Evolutionary conservation across 1,139 yeast genomes (phyloP), one percentile per base, ranked within the genome.

Genomic region (Nadsonia starkeyi-henricii): DNA sequence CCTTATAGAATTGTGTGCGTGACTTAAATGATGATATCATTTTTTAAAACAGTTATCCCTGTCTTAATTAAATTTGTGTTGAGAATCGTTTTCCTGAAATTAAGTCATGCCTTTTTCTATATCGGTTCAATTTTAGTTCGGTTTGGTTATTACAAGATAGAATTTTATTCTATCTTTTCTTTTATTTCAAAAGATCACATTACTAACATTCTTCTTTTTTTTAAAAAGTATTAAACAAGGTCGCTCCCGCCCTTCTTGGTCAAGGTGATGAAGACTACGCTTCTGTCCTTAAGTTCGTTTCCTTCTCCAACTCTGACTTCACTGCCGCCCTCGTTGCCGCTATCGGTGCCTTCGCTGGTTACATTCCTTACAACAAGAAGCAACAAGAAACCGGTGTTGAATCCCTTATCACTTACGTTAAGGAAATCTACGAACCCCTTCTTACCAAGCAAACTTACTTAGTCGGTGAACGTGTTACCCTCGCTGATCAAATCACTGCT

Each of bases 391-490:
- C 76, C 46, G 73, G 74, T 52, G 55, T 57, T 45, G 74, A 58
- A 37, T 60, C 62, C 48, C 58, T 75, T 48, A 75, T 71, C 48
- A 67, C 72, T 54, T 62, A 66, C 50, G 58, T 79, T 51, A 46
- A 45, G 33, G 46, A 59, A 41, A 43, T 56, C 41, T 45, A 60
- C 45, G 66, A 66, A 55, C 50, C 56, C 48, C 58, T 59, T 53
- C 77, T 91, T 62, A 65, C 72, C 55, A 75, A 79, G 63, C 77
- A 75, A 79, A 86, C 96, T 55, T 91, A 76, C 75, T 78, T 91
- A 66, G 96, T 81, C 61, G 93, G 95, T 65, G 96, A 89, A 74
- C 78, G 91, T 72, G 63, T 85, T 62, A 73, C 96, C 50, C 66
- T 81, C 56, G 97, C 96, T 63, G 98, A 91, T 71, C 65, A 85